Base-by-base conservation (phyloP, 768 basidiomycete species). In the Pisolithus marmoratus region DNA sequence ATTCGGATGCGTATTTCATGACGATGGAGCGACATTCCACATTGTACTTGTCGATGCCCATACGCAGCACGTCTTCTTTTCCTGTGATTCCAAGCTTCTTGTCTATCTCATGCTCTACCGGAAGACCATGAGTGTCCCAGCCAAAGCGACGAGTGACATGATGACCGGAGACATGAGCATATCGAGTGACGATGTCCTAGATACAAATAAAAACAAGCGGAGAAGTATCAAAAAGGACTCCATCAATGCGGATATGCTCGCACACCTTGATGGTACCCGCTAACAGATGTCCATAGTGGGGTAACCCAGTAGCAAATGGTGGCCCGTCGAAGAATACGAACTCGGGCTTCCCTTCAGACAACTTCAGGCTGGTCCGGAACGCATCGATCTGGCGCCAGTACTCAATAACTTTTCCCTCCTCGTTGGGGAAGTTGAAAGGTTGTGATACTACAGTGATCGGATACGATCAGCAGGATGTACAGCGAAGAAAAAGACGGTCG, bases 71-170 rank as follows among this genome's bases (percentile, higher is more conserved):
- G 66, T 99, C 96, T 43, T 83, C 90, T 65, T 89, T 90, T 23
- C 92, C 84, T 29, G 87, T 94, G 74, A 98, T 96, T 38, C 83
- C 83, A 43, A 98, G 78, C 61, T 81, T 86, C 75, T 97, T 98
- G 79, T 99, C 96, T 74, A 99, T 99, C 75, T 96, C 92, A 74
- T 97, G 94, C 70, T 99, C 96, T 64, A 99, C 94, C 34, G 95
- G 96, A 24, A 99, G 82, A 48, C 95, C 95, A 72, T 99, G 95
- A 5, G 94, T 97, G 71, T 98, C 95, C 95, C 95, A 98, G 49
- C 95, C 95, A 66, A 98, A 98, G 48, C 95, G 83, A 53, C 95
- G 85, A 51, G 85, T 80, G 60, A 98, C 95, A 64, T 97, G 88
- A 69, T 83, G 85, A 6, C 95, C 95, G 50, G 87, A 93, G 48